phyloP scores from a whole-genome alignment of 1,284 basidiomycete genomes.

The Chalciporus sp. region DNA sequence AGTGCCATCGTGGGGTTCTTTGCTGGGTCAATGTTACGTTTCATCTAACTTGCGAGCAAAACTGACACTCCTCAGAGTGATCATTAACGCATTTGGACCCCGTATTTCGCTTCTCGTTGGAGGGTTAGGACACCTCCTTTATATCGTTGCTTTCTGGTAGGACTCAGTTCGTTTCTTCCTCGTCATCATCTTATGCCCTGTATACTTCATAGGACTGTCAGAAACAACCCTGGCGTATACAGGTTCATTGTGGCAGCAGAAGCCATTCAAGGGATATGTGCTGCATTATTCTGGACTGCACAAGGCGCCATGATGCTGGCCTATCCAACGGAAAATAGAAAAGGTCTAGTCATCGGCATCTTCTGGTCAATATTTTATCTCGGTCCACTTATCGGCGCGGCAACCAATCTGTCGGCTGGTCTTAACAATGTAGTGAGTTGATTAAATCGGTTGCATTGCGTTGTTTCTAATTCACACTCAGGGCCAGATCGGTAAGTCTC shows the following conservation, averaged over 20 bases:
- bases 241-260: constrained; percentile 57
- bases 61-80: constrained; percentile 23
- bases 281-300: constrained; percentile 65
- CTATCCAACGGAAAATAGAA: constrained; percentile 61
- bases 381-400: constrained; percentile 64
- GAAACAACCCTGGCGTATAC: constrained; percentile 43
- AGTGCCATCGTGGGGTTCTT: constrained; percentile 52
- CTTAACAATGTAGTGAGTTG: constrained; percentile 40
- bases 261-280: constrained; percentile 63
- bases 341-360: constrained; percentile 61
- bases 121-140: constrained; percentile 52
- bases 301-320: constrained; percentile 69
- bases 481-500: no score
- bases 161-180: no score
- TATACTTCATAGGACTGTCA: constrained; percentile 38
- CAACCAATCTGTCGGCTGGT: constrained; percentile 55
- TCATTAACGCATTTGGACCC: constrained; percentile 57
- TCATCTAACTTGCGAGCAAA: no score
- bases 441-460: no score
- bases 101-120: constrained; percentile 55
- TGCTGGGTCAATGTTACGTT: constrained; percentile 29
- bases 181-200: no score
- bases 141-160: constrained; percentile 49
- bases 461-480: no score
- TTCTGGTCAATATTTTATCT: constrained; percentile 75